phyloP scores from a whole-genome alignment of 2,329 filamentous ascomycete species.

The Lasiodiplodia hormozganensis region DNA sequence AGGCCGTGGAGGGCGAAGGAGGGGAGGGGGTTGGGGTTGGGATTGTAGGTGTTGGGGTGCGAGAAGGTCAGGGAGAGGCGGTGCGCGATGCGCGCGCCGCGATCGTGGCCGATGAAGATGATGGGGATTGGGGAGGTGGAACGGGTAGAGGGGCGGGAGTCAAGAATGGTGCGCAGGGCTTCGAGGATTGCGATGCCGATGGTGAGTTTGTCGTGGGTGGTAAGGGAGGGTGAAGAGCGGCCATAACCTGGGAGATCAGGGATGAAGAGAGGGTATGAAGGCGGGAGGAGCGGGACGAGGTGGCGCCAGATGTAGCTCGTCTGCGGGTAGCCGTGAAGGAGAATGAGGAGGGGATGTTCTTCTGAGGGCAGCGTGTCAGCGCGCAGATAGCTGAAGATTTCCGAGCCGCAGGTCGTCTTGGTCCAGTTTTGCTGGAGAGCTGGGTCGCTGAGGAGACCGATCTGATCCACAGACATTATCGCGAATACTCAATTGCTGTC shows the following conservation, averaged over 20 bases:
- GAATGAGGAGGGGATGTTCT: neutral
- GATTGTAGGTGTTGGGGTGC: neutral
- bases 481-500: neutral
- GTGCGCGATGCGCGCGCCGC: conserved; percentile 63
- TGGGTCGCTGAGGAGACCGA: neutral
- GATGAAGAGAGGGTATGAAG: conserved; percentile 38
- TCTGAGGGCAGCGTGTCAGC: neutral
- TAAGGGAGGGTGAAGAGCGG: conserved; percentile 14
- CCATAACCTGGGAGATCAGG: conserved; percentile 45
- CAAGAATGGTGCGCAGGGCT: conserved; percentile 37
- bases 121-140: conserved; percentile 33
- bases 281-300: conserved; percentile 40
- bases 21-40: neutral
- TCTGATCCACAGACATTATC: neutral
- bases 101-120: conserved; percentile 61
- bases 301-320: conserved; percentile 14
- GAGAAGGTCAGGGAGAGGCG: conserved; percentile 56
- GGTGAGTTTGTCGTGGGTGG: conserved; percentile 37
- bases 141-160: neutral
- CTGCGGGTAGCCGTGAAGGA: neutral
- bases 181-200: conserved; percentile 38
- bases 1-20: neutral
- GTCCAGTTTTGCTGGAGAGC: neutral
- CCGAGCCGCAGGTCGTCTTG: neutral
- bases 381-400: neutral